Evolutionary conservation across 179 eudicot species (phyloP).

Genomic region (Nepenthes alata): DNA sequence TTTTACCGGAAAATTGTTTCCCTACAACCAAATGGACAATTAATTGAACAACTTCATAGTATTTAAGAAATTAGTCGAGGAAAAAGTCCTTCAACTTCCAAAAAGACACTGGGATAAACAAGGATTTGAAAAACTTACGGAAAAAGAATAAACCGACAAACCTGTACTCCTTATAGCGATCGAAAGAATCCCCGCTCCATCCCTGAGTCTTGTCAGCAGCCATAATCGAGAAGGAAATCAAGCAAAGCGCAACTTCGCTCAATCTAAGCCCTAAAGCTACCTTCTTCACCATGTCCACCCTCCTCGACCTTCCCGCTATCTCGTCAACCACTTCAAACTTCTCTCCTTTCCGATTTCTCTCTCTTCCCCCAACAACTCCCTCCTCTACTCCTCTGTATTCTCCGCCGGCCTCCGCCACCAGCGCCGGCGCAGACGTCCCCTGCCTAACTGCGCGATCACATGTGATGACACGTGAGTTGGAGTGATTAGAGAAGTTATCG

Average conservation of each 20-base stretch:
- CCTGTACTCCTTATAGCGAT: slow-evolving; percentile 86
- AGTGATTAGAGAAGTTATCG: slow-evolving; percentile 3
- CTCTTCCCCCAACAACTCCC: slow-evolving; percentile 6
- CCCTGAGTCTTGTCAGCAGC: slow-evolving; percentile 72
- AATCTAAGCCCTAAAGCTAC: slow-evolving; percentile 56
- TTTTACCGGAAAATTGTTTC: too few species aligned
- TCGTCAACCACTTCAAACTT: slow-evolving; percentile 19
- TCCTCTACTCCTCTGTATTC: slow-evolving; percentile 13
- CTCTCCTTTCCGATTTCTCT: slow-evolving; percentile 8
- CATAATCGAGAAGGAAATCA: slow-evolving; percentile 76
- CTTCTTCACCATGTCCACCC: slow-evolving; percentile 23
- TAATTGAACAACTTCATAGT: too few species aligned
- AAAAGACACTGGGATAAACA: too few species aligned
- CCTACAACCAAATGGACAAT: too few species aligned
- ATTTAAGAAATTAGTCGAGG: too few species aligned
- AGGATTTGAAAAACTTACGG: too few species aligned
- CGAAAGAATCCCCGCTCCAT: slow-evolving; percentile 90
- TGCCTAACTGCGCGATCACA: slow-evolving; percentile 25
- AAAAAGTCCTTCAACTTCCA: too few species aligned
- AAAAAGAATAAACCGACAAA: slow-evolving; percentile 1
- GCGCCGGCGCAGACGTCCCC: slow-evolving; percentile 21
- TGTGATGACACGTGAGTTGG: slow-evolving; percentile 19
- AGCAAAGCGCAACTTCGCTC: slow-evolving; percentile 45
- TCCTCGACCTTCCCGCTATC: slow-evolving; percentile 26
- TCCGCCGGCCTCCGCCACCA: slow-evolving; percentile 13